Conservation (phyloP, 2,329 filamentous ascomycete species). For the Fonsecaea multimorphosa region DNA sequence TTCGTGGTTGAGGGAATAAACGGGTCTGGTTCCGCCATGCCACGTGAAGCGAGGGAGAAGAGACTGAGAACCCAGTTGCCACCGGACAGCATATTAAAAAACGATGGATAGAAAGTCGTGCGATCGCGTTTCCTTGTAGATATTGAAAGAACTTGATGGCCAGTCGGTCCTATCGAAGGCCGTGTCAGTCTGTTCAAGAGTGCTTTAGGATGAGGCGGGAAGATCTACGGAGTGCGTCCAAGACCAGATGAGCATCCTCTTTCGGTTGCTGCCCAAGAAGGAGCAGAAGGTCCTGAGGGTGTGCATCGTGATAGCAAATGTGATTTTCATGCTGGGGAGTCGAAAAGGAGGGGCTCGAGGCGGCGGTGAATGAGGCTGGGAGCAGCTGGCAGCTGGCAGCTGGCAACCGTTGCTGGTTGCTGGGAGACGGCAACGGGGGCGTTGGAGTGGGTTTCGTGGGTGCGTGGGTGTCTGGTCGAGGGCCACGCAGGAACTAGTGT, state of each 20-base stretch:
- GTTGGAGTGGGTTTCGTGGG: constrained; percentile 18
- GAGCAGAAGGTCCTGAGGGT: constrained; percentile 28
- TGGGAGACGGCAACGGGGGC: constrained; percentile 27
- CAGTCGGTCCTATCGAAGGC: neutral
- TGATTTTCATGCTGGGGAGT: constrained; percentile 28
- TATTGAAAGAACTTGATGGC: neutral
- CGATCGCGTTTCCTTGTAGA: neutral
- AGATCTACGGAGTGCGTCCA: neutral
- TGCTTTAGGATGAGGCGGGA: constrained; percentile 5
- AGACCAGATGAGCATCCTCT: constrained; percentile 25
- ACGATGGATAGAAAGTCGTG: neutral
- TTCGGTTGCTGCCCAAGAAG: constrained; percentile 29
- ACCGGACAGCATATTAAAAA: constrained; percentile 2
- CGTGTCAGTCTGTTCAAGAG: neutral
- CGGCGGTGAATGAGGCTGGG: constrained; percentile 2
- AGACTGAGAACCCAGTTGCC: neutral
- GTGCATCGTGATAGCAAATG: constrained; percentile 30
- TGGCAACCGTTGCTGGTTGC: constrained; percentile 32
- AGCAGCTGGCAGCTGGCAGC: constrained; percentile 5
- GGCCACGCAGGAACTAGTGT: constrained; percentile 26
- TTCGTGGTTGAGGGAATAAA: constrained; percentile 13
- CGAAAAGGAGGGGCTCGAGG: constrained; percentile 20
- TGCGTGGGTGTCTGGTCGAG: constrained; percentile 15
- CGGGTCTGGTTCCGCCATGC: neutral
- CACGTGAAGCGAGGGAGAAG: neutral